Conservation (phyloP, 1,284 basidiomycete species). For the Gomphus bonarii region DNA sequence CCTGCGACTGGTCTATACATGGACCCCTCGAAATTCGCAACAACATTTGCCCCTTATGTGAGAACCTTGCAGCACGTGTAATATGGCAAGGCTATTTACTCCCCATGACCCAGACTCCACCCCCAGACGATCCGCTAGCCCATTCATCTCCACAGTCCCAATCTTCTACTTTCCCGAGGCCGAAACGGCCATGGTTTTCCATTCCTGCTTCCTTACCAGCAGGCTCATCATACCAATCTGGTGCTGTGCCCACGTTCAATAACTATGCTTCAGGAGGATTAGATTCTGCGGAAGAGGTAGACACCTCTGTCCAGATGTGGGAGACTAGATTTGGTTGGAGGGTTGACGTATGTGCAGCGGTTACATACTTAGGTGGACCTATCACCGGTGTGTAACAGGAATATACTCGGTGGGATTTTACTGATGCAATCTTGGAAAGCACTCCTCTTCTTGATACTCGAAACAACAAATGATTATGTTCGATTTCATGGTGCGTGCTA, state of each 20-base stretch:
- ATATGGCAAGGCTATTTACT: background rate
- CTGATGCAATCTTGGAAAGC: constrained; percentile 31
- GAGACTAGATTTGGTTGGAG: constrained; percentile 62
- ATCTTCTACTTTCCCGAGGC: constrained; percentile 18
- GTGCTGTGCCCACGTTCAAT: constrained; percentile 50
- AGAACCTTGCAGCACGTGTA: constrained; percentile 15
- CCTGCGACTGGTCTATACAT: background rate
- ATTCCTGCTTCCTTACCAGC: constrained; percentile 25
- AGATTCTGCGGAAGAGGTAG: constrained; percentile 28
- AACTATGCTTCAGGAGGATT: constrained; percentile 33
- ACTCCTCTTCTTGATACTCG: constrained; percentile 56
- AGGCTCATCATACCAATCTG: constrained; percentile 57
- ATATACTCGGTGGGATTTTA: background rate
- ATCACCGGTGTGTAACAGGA: constrained; percentile 49
- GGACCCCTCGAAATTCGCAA: constrained; percentile 24
- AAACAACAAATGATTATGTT: constrained; percentile 73
- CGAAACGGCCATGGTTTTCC: constrained; percentile 49
- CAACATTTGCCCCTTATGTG: constrained; percentile 46
- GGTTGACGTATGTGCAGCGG: constrained; percentile 60
- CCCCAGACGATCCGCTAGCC: constrained; percentile 44
- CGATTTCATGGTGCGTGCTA: constrained; percentile 62
- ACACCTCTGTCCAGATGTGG: constrained; percentile 51
- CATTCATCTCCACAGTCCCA: constrained; percentile 18
- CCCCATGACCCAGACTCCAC: constrained; percentile 35
- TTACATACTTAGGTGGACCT: constrained; percentile 63